Conservation (phyloP, 139 green algal genomes). For the Picochlorum costavermella region DNA sequence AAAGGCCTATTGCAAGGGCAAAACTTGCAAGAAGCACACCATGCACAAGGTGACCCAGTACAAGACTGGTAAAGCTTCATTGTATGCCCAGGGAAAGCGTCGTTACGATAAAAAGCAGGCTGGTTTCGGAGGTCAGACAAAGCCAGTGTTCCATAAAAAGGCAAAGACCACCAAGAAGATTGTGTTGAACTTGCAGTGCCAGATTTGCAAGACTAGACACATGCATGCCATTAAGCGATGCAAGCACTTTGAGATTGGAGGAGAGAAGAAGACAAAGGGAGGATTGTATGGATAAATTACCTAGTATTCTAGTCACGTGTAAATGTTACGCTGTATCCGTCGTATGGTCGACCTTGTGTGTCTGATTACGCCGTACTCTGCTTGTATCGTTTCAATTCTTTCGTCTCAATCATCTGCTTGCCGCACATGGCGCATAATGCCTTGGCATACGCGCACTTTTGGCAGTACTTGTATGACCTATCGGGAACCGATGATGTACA, state of each 20-base stretch:
- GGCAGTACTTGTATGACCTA: slow-evolving; percentile 49
- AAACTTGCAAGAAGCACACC: slow-evolving; percentile 94
- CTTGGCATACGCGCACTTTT: slow-evolving; percentile 58
- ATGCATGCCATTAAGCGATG: slow-evolving; percentile 98
- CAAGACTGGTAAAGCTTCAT: slow-evolving; percentile 97
- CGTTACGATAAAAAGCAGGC: slow-evolving; percentile 99
- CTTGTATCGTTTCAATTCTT: background rate
- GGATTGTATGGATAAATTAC: slow-evolving; percentile 26
- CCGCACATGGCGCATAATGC: slow-evolving; percentile 67
- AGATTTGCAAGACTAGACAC: slow-evolving; percentile 84
- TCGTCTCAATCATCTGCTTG: slow-evolving; percentile 5
- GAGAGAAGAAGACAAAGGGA: slow-evolving; percentile 69
- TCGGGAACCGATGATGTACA: slow-evolving; percentile 49
- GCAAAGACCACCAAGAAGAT: slow-evolving; percentile 99
- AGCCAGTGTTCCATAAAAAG: slow-evolving; percentile 99
- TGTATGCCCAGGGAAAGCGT: slow-evolving; percentile 98
- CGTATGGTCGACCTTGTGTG: too few species aligned
- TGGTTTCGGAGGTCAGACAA: slow-evolving; percentile 97
- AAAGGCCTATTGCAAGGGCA: slow-evolving; percentile 94
- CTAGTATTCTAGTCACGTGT: slow-evolving; percentile 1
- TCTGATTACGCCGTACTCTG: background rate
- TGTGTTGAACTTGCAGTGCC: slow-evolving; percentile 92
- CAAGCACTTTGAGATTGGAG: slow-evolving; percentile 99
- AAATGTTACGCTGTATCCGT: background rate
- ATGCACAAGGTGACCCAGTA: slow-evolving; percentile 99